These are phyloP conservation scores for Prillingera fragicola DNA, from an alignment of 1,284 basidiomycete genomes.

Conservation along the genomic window DNA sequence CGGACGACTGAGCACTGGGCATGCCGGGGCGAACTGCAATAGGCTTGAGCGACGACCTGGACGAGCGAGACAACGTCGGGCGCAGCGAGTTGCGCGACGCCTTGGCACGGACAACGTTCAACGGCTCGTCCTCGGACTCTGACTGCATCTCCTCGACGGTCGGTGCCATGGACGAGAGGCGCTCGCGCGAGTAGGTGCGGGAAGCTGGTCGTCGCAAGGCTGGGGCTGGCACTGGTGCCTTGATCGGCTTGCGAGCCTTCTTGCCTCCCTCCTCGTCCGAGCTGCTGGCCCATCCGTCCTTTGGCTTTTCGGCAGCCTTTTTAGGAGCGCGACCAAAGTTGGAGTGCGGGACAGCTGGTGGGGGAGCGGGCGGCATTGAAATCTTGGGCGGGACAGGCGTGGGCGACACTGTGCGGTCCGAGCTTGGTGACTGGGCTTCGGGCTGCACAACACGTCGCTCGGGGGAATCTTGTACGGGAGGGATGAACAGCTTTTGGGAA, in stretches of 20 bases:
- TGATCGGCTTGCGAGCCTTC: slow-evolving; percentile 1
- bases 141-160: slow-evolving; percentile 4
- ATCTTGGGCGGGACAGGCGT: slow-evolving; percentile 9
- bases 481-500: slow-evolving; percentile 11
- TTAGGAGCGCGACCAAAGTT: slow-evolving; percentile 15
- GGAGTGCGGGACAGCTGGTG: slow-evolving; percentile 12
- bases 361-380: slow-evolving; percentile 6
- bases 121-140: slow-evolving; percentile 18
- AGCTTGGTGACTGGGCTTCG: slow-evolving; percentile 3
- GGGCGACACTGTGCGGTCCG: slow-evolving; percentile 15
- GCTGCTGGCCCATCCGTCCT: slow-evolving; percentile 16
- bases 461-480: slow-evolving; percentile 9
- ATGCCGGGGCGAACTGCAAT: no score
- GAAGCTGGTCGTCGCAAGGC: neutral
- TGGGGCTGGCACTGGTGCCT: neutral
- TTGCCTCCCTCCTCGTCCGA: slow-evolving; percentile 18
- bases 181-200: neutral
- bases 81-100: slow-evolving; percentile 4
- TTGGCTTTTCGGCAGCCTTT: slow-evolving; percentile 5
- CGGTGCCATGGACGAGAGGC: neutral
- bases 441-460: neutral
- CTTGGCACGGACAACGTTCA: slow-evolving; percentile 9
- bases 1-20: no score
- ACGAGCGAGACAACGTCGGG: neutral
- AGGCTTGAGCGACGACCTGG: neutral